These are phyloP conservation scores for Pilobolus umbonatus DNA, from an alignment of 192 early-diverging fungal genomes.

Conservation along the genomic window DNA sequence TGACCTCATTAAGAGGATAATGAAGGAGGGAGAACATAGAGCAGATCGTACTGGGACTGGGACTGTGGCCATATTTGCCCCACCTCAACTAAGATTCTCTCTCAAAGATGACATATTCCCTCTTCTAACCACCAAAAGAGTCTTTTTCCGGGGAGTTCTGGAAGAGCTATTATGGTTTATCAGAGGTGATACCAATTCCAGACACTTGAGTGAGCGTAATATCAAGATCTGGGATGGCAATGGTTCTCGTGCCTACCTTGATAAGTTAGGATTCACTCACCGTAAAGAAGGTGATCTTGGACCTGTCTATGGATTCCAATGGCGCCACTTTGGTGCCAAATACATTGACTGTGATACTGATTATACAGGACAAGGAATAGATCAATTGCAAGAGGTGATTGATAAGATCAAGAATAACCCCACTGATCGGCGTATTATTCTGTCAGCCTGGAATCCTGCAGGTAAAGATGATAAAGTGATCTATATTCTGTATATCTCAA, in stretches of 20 bases:
- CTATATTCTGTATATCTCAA: too few relatives aligned
- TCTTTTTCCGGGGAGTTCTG: constrained; percentile 83
- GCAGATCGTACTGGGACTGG: constrained; percentile 90
- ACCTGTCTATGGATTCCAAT: constrained; percentile 97
- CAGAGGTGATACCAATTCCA: constrained; percentile 79
- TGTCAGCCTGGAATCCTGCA: constrained; percentile 97
- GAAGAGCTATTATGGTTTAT: constrained; percentile 98
- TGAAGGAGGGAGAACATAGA: constrained; percentile 67
- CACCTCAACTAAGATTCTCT: constrained; percentile 81
- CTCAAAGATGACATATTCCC: constrained; percentile 75
- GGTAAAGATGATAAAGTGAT: too few relatives aligned
- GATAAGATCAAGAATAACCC: constrained; percentile 81
- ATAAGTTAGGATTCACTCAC: constrained; percentile 69
- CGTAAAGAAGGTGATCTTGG: constrained; percentile 86
- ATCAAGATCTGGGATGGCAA: constrained; percentile 89
- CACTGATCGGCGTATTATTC: constrained; percentile 85
- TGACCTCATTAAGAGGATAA: constrained; percentile 63
- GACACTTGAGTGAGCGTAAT: constrained; percentile 67
- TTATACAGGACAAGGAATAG: constrained; percentile 88
- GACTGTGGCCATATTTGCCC: constrained; percentile 78
- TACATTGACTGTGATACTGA: constrained; percentile 81
- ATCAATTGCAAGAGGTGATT: constrained; percentile 87
- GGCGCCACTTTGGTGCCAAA: constrained; percentile 96
- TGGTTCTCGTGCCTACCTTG: constrained; percentile 86
- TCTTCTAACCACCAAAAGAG: constrained; percentile 92